Evolutionary conservation across 192 early-diverging fungal genomes (phyloP).

Genomic region (Coemansia sp.): DNA sequence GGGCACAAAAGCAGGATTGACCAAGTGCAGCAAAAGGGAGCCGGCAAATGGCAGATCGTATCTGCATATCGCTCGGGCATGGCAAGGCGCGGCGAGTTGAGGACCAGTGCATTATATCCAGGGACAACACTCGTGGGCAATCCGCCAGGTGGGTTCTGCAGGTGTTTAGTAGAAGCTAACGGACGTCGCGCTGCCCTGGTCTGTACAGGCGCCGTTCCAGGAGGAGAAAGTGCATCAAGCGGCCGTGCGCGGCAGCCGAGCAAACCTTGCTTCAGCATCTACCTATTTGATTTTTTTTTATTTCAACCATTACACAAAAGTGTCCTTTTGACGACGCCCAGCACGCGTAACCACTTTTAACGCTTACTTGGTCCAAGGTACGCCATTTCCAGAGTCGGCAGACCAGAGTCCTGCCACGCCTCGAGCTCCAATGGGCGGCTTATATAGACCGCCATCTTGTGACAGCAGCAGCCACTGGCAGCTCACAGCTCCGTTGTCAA

Average conservation of each 20-base stretch:
- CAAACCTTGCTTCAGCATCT: slow-evolving; percentile 1
- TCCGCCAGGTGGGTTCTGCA: slow-evolving; percentile 10
- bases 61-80: slow-evolving; percentile 16
- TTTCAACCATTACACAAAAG: neutral
- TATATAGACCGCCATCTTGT: neutral
- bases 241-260: slow-evolving; percentile 1
- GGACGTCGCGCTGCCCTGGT: neutral
- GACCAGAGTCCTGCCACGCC: neutral
- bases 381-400: neutral
- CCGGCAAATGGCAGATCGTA: slow-evolving; percentile 13
- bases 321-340: neutral
- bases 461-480: neutral
- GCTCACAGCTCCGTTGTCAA: neutral
- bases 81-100: slow-evolving; percentile 6
- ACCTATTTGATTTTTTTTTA: neutral
- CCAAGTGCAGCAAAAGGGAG: slow-evolving; percentile 1
- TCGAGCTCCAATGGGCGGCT: neutral
- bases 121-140: slow-evolving; percentile 8
- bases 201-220: neutral
- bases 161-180: neutral
- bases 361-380: neutral
- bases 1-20: neutral
- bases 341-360: neutral
- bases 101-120: slow-evolving; percentile 1
- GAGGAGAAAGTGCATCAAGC: neutral